Base-by-base conservation (phyloP, 306 rosid genomes). In the Medicago arabica region DNA sequence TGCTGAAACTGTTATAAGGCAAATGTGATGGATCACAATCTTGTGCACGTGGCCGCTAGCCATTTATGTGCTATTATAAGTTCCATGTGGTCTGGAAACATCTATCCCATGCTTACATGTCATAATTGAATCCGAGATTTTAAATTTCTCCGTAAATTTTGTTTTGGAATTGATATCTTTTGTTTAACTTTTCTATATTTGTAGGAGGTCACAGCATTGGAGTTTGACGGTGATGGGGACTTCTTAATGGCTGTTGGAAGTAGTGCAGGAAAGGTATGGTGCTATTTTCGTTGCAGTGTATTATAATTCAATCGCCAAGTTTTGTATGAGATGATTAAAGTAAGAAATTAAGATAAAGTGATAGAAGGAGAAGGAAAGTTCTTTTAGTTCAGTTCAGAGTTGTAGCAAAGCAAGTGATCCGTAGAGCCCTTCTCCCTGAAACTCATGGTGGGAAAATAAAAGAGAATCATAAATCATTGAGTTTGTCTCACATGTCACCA, bases 181-280 rank as follows among this genome's bases (percentile, higher is more conserved):
- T 69, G 8, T 49, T 25, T 43, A 78, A 51, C 67, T 55, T 64
- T 21, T 76, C 75, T 69, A 76, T 74, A 75, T 84, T 71, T 76
- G 65, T 83, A 95, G 98, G 98, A 87, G 90, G 97, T 92, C 75
- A 95, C 97, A 75, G 93, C 97, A 67, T 73, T 95, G 64, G 91
- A 87, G 79, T 92, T 92, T 84, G 96, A 95, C 58, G 91, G 78
- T 50, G 85, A 87, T 72, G 91, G 89, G 11, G 98, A 90, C 75
- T 87, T 87, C 75, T 86, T 65, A 78, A 82, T 95, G 96, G 98
- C 98, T 60, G 97, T 92, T 71, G 98, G 98, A 83, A 95, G 89
- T 83, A 90, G 97, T 83, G 85, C 85, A 21, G 98, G 98, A 80
- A 90, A 95, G 97, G 98, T 95, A 87, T 25, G 64, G 8, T 80